Evolutionary conservation across 2,329 filamentous ascomycete genomes (phyloP).

Genomic region (Pseudocercospora fuligena): DNA sequence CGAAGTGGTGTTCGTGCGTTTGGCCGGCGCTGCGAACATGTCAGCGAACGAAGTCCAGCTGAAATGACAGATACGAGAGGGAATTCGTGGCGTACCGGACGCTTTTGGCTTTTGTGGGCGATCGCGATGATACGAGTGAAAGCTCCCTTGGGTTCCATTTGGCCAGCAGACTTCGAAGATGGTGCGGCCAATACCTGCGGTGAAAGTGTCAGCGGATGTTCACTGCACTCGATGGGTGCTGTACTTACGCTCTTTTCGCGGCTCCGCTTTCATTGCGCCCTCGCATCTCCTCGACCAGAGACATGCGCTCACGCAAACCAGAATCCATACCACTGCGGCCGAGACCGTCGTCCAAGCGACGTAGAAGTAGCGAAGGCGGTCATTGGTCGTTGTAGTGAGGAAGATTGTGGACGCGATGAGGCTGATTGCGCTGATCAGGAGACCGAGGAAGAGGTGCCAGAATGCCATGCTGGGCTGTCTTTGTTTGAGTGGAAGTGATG

Average conservation of each 20-base stretch:
- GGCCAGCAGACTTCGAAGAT: slow-evolving; percentile 5
- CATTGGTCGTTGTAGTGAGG: neutral
- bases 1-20: neutral
- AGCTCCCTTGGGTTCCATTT: slow-evolving; percentile 4
- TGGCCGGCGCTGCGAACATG: neutral
- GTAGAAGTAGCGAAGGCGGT: slow-evolving; percentile 5
- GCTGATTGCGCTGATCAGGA: slow-evolving; percentile 7
- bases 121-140: slow-evolving; percentile 4
- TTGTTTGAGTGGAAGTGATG: neutral
- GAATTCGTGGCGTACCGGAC: neutral
- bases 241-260: neutral
- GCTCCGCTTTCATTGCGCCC: neutral
- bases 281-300: neutral
- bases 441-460: slow-evolving; percentile 7
- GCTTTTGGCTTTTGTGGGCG: neutral
- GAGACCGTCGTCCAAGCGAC: slow-evolving; percentile 10
- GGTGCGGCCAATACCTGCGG: neutral
- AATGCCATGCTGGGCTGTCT: slow-evolving; percentile 1
- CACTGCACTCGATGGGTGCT: neutral
- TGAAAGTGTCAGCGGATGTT: no score
- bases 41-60: neutral
- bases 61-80: neutral
- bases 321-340: slow-evolving; percentile 2
- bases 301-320: neutral
- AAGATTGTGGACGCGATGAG: slow-evolving; percentile 6